These are phyloP conservation scores for Fusarium lateritium DNA, from an alignment of 2,329 filamentous ascomycete species.

Conservation along the genomic window DNA sequence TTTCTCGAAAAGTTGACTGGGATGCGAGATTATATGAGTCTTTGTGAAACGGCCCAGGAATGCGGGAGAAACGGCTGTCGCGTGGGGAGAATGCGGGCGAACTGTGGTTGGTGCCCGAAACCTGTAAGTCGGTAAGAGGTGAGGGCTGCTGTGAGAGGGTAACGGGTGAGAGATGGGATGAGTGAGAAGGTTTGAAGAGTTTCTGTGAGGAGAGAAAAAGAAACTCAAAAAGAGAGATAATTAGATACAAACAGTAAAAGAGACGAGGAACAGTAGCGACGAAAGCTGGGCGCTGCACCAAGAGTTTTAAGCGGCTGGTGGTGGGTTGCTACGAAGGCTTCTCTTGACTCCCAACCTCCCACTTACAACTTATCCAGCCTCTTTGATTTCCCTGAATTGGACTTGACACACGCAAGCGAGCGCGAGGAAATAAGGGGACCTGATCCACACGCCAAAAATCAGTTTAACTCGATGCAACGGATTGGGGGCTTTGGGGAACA, in stretches of 20 bases:
- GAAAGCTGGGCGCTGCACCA: conserved; percentile 51
- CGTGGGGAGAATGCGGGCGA: conserved; percentile 29
- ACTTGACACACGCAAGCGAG: conserved; percentile 35
- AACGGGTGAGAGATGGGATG: conserved; percentile 15
- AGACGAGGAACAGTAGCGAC: conserved; percentile 37
- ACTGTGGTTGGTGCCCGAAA: conserved; percentile 38
- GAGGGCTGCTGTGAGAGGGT: conserved; percentile 30
- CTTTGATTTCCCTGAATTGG: conserved; percentile 45
- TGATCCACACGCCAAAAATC: conserved; percentile 43
- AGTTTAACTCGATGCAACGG: conserved; percentile 33
- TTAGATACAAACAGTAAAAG: conserved; percentile 24
- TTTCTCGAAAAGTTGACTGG: conserved; percentile 6
- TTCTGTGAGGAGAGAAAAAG: conserved; percentile 8
- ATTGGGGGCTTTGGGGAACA: conserved; percentile 9
- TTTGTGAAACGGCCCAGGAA: conserved; percentile 37
- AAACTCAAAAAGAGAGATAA: conserved; percentile 6
- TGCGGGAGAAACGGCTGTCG: conserved; percentile 35
- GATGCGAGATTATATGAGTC: conserved; percentile 34
- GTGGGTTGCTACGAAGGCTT: conserved; percentile 45
- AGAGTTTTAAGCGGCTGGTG: conserved; percentile 52
- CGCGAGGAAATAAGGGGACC: conserved; percentile 38
- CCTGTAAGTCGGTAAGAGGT: conserved; percentile 20
- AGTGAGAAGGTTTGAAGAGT: conserved; percentile 10
- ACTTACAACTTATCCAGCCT: conserved; percentile 54
- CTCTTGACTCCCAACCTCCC: conserved; percentile 54